Evolutionary conservation across 2,329 filamentous ascomycete genomes (phyloP), one percentile per base, ranked within the genome.

Genomic region (Alternaria ventricosa): DNA sequence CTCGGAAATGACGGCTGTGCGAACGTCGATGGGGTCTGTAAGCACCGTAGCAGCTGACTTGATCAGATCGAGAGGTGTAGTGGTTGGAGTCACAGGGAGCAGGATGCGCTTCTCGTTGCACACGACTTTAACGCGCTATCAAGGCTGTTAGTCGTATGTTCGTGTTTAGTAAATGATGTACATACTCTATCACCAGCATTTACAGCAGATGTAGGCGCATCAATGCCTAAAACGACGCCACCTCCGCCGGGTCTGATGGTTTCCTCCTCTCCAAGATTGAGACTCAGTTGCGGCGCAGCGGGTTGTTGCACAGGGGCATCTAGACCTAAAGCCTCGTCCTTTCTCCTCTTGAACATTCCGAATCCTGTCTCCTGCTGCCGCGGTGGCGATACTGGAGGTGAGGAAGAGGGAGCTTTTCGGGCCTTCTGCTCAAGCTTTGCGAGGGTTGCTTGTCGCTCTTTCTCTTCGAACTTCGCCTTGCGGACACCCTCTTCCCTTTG

Each of bases 161-260:
- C 15, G 18, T 27, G 10, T 1, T 10, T 3, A 45, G 27, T 7
- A 45, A 15, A 22, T n/a, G 8, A 45, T 28, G 22, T 23, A 70
- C 88, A 84, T 80, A 92, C 90, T 71, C 93, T 86, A 75, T 94
- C 92, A 49, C 90, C 90, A 65, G 91, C 88, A 81, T 96, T 96
- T 62, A 91, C 90, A 13, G 92, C 92, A 57, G 93, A 94, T 10
- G 90, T 84, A 1, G 94, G 94, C 22, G 92, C 92, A 82, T 96
- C 93, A 46, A 86, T 89, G 55, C 86, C 85, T 23, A 87, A 84
- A 3, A 87, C 81, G 33, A 81, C 77, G 13, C 82, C 83, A 47
- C 82, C 82, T 6, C 83, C 83, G 18, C 82, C 82, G n/a, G 79
- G 77, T 59, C 74, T 77, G 61, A 83, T 84, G 1, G 75, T 77